These are phyloP conservation scores for Malus hybrid DNA, from an alignment of 331 rosid genomes.

Conservation along the genomic window DNA sequence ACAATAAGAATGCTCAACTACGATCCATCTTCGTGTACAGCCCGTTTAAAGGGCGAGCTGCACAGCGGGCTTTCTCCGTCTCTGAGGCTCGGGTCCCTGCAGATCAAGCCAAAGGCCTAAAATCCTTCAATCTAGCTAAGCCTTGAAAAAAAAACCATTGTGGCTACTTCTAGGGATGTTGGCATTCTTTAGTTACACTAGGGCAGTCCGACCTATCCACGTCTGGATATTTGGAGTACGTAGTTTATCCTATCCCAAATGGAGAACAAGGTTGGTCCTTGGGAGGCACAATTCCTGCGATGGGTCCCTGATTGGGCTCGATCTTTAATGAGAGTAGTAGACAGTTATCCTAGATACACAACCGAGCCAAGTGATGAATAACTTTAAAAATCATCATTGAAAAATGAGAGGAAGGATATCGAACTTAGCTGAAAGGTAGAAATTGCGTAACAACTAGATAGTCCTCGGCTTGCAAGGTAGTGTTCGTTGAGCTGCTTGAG, in stretches of 20 bases:
- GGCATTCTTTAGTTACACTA: neutral
- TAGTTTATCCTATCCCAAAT: neutral
- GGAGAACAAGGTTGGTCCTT: neutral
- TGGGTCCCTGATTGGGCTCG: fast-evolving
- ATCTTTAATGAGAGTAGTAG: neutral
- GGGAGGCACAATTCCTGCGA: fast-evolving
- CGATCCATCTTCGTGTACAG: fast-evolving
- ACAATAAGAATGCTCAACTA: too few species aligned
- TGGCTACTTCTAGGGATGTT: neutral
- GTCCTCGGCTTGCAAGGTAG: too few species aligned
- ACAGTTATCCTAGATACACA: fast-evolving
- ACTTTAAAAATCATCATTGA: neutral
- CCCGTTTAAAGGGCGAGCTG: too few species aligned
- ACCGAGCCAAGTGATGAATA: neutral
- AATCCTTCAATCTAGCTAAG: too few species aligned
- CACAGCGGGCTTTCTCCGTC: fast-evolving
- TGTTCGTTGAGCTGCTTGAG: neutral
- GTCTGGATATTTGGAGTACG: fast-evolving
- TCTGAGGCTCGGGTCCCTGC: too few species aligned
- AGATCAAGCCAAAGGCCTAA: too few species aligned
- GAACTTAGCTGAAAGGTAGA: too few species aligned
- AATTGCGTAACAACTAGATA: too few species aligned
- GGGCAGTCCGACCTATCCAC: fast-evolving
- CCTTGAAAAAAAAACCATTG: too few species aligned
- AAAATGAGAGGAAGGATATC: too few species aligned